Evolutionary conservation across 2,329 filamentous ascomycete genomes (phyloP), one percentile per base, ranked within the genome.

Genomic region (Elsinoe arachidis): DNA sequence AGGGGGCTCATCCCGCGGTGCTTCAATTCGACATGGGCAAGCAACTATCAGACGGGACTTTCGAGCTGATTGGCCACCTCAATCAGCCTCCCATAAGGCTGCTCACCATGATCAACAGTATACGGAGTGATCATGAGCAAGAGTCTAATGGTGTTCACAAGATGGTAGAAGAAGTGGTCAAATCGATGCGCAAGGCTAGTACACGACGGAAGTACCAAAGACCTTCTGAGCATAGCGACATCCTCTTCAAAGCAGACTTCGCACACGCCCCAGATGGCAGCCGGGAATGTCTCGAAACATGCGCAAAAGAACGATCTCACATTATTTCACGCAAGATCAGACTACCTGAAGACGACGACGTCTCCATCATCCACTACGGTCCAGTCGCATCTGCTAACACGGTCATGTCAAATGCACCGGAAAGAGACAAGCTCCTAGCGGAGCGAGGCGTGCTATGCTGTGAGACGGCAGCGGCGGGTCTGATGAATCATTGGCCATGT

Each of bases 361-460:
- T 35, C 14, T 2, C 43, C 3, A n/a, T 11, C 2, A 21, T 67
- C 0, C 63, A 67, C 46, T 63, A 64, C 14, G 65, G 66, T 10
- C 58, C 58, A 3, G 65, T 67, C 37, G 66, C 63, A 2, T 67
- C 64, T 0, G 64, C 53, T 2, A 58, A 68, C 15, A 5, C 44
- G 12, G 43, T 65, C 2, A 60, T 67, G 53, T 63, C 64, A 47
- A 58, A 65, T 33, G 61, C 59, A 12, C 2, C n/a, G 1, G 47
- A 21, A 9, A 19, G 64, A 17, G 62, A 15, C 58, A 59, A 19
- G 58, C 44, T 21, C 43, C 54, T 11, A 19, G 15, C 1, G 61
- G 57, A 44, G 59, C 55, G 33, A 52, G 57, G 41, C 30, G 34
- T 59, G 3, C 17, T 56, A n/a, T 59, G 57, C 38, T 49, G 57